A percentile compares a stretch with the other conserved stretches of the same genome.
These are phyloP conservation scores for Microdochium paspali DNA, from an alignment of 2,329 filamentous ascomycete genomes.

Conservation along the genomic window DNA sequence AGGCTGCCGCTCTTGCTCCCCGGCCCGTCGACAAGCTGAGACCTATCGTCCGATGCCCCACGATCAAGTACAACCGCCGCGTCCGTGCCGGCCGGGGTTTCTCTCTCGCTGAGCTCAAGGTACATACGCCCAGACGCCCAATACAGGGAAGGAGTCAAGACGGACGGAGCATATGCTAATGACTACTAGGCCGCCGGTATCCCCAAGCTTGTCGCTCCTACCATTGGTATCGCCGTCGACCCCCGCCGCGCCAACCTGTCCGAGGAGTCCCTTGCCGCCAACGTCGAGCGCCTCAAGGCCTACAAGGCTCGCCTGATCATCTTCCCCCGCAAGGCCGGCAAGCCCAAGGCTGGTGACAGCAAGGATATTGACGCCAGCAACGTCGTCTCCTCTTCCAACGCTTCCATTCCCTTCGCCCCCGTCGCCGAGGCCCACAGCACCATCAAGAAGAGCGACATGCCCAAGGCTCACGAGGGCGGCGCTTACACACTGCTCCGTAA, in stretches of 20 bases:
- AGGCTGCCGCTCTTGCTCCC: constrained; percentile 91
- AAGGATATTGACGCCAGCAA: constrained; percentile 66
- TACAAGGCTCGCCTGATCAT: constrained; percentile 95
- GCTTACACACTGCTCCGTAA: constrained; percentile 82
- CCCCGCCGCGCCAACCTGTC: constrained; percentile 93
- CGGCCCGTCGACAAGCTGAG: constrained; percentile 95
- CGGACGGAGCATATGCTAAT: constrained; percentile 21
- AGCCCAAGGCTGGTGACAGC: constrained; percentile 88
- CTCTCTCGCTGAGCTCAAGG: constrained; percentile 96
- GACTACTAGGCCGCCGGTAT: constrained; percentile 82
- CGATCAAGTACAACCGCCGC: constrained; percentile 98
- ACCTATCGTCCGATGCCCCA: constrained; percentile 94
- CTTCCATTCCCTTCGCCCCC: constrained; percentile 65
- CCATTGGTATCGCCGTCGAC: constrained; percentile 96
- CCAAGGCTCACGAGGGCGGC: constrained; percentile 66
- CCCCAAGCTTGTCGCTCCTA: constrained; percentile 85
- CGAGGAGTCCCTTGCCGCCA: constrained; percentile 87
- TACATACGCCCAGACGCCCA: constrained; percentile 32
- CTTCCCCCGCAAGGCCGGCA: constrained; percentile 91
- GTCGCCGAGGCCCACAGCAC: constrained; percentile 55
- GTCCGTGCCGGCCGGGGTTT: constrained; percentile 95
- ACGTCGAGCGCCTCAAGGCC: constrained; percentile 95
- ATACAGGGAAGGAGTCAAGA: too few species aligned
- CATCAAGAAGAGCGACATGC: constrained; percentile 75
- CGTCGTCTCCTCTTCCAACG: constrained; percentile 48